Percentiles rank a stretch among this genome's conserved stretches.
phyloP scores from a whole-genome alignment of 1,284 basidiomycete genomes.

The Somion occarium region DNA sequence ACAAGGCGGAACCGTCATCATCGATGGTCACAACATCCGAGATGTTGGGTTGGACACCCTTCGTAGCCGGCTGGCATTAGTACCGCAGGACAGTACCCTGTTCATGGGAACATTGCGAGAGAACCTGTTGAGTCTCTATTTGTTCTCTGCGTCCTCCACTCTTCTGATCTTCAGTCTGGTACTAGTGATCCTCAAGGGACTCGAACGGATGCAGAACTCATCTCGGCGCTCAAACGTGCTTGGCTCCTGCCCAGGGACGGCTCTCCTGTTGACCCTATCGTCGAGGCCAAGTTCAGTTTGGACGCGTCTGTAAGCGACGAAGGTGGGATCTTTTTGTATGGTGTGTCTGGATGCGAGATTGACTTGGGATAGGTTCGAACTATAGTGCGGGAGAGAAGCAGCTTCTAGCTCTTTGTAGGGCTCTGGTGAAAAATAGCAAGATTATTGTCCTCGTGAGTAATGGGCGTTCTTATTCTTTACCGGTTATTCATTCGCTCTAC shows the following conservation, averaged over 20 bases:
- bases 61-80: constrained; percentile 60
- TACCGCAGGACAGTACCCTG: constrained; percentile 65
- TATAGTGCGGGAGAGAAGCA: constrained; percentile 79
- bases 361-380: constrained; percentile 49
- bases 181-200: constrained; percentile 54
- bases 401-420: constrained; percentile 67
- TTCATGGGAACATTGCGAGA: constrained; percentile 66
- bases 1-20: constrained; percentile 55
- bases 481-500: constrained; percentile 6
- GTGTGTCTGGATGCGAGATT: background rate
- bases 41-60: constrained; percentile 53
- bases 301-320: constrained; percentile 62
- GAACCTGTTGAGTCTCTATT: constrained; percentile 48
- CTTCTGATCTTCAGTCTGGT: background rate
- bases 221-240: constrained; percentile 51
- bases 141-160: background rate
- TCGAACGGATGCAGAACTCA: constrained; percentile 49
- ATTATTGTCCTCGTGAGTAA: constrained; percentile 62
- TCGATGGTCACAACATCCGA: constrained; percentile 66
- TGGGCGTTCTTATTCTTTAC: constrained; percentile 10
- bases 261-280: constrained; percentile 35
- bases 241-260: constrained; percentile 55
- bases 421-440: constrained; percentile 64
- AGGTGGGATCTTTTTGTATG: constrained; percentile 30
- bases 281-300: constrained; percentile 63